A percentile compares a stretch with the other conserved stretches of the same genome.
Conservation (phyloP, 2,329 filamentous ascomycete genomes). For the Emergomyces orientalis region DNA sequence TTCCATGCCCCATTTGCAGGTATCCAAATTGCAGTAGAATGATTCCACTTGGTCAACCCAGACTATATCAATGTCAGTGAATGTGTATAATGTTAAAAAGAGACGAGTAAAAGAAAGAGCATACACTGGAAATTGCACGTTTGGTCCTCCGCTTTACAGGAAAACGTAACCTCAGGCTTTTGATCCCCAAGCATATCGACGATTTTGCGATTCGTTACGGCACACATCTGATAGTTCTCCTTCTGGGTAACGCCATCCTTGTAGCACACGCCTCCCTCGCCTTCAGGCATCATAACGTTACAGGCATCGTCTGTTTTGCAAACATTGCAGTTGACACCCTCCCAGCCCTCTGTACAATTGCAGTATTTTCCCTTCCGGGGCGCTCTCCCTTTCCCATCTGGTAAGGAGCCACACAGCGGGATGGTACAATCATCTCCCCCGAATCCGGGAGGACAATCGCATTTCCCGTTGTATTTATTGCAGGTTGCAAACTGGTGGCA, state of each 20-base stretch:
- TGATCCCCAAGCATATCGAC: constrained; percentile 72
- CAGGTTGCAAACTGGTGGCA: constrained; percentile 87
- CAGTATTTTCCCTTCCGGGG: constrained; percentile 64
- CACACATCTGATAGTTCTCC: constrained; percentile 95
- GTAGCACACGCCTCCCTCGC: constrained; percentile 80
- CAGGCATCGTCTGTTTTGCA: constrained; percentile 78
- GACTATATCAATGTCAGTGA: constrained; percentile 46
- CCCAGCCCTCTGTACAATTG: constrained; percentile 87
- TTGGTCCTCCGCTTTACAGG: constrained; percentile 63
- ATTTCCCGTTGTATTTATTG: constrained; percentile 85
- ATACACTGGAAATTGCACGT: constrained; percentile 92
- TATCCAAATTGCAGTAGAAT: constrained; percentile 86
- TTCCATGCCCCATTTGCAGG: constrained; percentile 64
- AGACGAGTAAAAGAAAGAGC: constrained; percentile 22
- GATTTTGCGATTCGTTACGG: constrained; percentile 94
- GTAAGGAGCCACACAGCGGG: constrained; percentile 84
- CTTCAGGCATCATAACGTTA: constrained; percentile 74
- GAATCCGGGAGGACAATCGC: constrained; percentile 82
- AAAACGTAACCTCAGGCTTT: constrained; percentile 89
- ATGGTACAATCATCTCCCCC: constrained; percentile 87
- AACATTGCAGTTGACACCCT: constrained; percentile 95
- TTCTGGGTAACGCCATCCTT: constrained; percentile 82
- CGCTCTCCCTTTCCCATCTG: constrained; percentile 68
- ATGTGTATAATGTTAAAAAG: not conserved
- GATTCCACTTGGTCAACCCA: constrained; percentile 93